Evolutionary conservation across 768 basidiomycete genomes (phyloP), one percentile per base, ranked within the genome.

Genomic region (Suillus subluteus): DNA sequence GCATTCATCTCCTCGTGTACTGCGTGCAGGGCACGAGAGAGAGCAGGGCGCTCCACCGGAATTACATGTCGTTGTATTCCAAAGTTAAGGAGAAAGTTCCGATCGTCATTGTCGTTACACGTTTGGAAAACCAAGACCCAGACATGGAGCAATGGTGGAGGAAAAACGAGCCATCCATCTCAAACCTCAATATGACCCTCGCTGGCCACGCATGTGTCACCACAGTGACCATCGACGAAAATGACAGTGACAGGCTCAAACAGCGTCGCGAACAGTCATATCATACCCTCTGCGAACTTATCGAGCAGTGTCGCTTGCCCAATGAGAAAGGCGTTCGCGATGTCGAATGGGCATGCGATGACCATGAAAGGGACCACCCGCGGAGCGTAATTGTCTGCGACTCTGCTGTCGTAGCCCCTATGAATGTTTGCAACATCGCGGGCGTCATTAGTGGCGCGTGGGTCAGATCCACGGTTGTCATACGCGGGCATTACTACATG

Each of bases 61-160:
- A 68, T 56, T 71, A 74, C 43, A 40, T 67, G 21, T 58, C 46
- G 6, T 58, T 74, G 6, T 58, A 66, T 37, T 40, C 38, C 32
- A 35, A 58, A 37, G 44, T 72, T 30, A 66, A 67, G 26, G 58
- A 55, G 9, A 12, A 50, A 21, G 64, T 69, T 43, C 71, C 73
- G 15, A 48, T 75, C 8, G 69, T 69, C 30, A 66, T 67, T 5
- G 62, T 71, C 46, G 15, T 76, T 35, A 69, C 73, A 21, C 65
- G 65, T 35, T 62, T 74, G 63, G 74, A 74, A 58, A 68, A 71
- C 56, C 66, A 70, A 62, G 58, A 52, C 16, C 38, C 43, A 58
- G 30, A 40, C 50, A 75, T 74, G 74, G 73, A 75, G 18, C 62
- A 69, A 26, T 70, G 69, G 74, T 75, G 71, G 73, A 54, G 62